A percentile compares a stretch with the other conserved stretches of the same genome.
These are phyloP conservation scores for Wickerhamomyces sp. DNA, from an alignment of 1,139 yeast species.

Conservation along the genomic window DNA sequence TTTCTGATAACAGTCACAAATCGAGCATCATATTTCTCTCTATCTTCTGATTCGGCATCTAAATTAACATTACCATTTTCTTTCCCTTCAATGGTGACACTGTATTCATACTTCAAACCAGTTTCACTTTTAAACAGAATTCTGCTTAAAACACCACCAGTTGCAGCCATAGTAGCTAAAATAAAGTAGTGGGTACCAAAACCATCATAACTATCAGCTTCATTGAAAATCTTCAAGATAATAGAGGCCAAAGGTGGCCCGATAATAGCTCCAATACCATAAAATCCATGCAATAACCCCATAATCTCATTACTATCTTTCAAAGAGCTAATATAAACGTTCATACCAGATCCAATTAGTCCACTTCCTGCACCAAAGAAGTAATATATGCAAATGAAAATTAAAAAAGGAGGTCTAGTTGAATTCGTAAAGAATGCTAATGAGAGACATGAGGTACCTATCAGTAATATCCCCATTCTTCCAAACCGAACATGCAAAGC, in stretches of 20 bases:
- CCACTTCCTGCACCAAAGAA: constrained; percentile 60
- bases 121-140: constrained; percentile 51
- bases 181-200: constrained; percentile 12
- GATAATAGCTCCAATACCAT: constrained; percentile 65
- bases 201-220: not conserved
- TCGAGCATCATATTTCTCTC: constrained; percentile 9
- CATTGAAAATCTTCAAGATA: constrained; percentile 31
- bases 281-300: constrained; percentile 64
- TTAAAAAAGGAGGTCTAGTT: constrained; percentile 32
- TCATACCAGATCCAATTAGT: constrained; percentile 53
- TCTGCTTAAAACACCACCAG: constrained; percentile 4
- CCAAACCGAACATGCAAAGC: not conserved
- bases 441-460: not conserved
- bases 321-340: constrained; percentile 55
- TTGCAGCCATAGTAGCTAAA: constrained; percentile 4
- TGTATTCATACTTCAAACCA: constrained; percentile 41
- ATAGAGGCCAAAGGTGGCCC: constrained; percentile 57
- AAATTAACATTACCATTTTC: constrained; percentile 4
- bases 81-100: constrained; percentile 22
- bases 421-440: not conserved
- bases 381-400: constrained; percentile 36
- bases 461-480: not conserved
- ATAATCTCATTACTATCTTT: constrained; percentile 56
- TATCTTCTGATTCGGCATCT: not conserved
- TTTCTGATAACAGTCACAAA: constrained; percentile 36